Conservation (phyloP, 129 eudicot species). For the Logfia minima region DNA sequence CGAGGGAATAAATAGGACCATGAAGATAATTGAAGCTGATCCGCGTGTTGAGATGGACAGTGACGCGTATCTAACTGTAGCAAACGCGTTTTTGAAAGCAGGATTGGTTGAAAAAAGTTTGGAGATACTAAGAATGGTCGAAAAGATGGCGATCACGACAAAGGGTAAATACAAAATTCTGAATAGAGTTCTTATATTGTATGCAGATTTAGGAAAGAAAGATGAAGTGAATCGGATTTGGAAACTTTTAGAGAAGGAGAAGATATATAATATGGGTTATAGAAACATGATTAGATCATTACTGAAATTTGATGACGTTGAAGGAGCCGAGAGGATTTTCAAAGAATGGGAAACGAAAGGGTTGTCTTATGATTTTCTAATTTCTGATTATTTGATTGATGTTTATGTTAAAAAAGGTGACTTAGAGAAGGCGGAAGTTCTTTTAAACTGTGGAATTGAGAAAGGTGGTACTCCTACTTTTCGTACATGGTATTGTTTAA, state of each 20-base stretch:
- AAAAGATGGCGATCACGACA: conserved; percentile 12
- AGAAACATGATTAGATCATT: conserved; percentile 49
- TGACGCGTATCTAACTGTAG: conserved; percentile 29
- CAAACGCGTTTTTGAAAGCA: conserved; percentile 40
- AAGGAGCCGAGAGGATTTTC: conserved; percentile 52
- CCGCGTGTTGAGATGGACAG: conserved; percentile 29
- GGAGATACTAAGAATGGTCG: conserved; percentile 39
- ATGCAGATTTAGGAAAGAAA: conserved; percentile 46
- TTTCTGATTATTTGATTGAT: conserved; percentile 41
- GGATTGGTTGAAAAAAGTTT: conserved; percentile 45
- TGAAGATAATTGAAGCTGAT: conserved; percentile 44
- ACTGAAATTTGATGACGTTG: conserved; percentile 50
- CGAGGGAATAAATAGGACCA: conserved; percentile 43
- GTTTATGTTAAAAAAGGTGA: conserved; percentile 42
- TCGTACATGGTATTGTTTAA: conserved; percentile 50
- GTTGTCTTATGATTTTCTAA: conserved; percentile 44
- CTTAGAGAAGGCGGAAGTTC: conserved; percentile 50
- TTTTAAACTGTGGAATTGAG: conserved; percentile 34
- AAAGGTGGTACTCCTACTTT: conserved; percentile 44
- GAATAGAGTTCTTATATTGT: conserved; percentile 25
- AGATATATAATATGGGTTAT: conserved; percentile 44
- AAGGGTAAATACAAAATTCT: conserved; percentile 22
- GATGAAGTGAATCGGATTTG: conserved; percentile 55
- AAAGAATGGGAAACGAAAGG: conserved; percentile 52
- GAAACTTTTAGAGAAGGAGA: conserved; percentile 40